Base-by-base conservation (phyloP, 164 flowering plant genomes). In the Euptelea pleiosperma region DNA sequence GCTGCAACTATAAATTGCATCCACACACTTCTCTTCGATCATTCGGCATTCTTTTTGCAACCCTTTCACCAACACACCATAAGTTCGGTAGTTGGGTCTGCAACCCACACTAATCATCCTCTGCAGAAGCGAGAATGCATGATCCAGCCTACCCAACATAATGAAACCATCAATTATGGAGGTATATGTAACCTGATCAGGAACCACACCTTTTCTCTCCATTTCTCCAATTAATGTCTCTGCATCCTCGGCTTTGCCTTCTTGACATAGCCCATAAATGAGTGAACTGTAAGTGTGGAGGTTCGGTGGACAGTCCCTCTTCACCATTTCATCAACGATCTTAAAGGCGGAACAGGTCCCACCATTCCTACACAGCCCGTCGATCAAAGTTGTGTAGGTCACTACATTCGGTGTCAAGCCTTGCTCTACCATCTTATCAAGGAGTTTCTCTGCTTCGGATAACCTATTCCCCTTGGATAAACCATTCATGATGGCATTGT, bases 101-200 rank as follows among this genome's bases (percentile, higher is more conserved):
- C 81, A 81, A 42, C 82, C 85, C 6, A 46, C 52, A 57, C 51
- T 49, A 48, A 71, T 37, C 94, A 89, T 86, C 49, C 48, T 60
- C 52, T 30, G 68, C 25, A 83, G 52, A 75, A 89, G 77, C 35
- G 57, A 57, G 56, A 86, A 81, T 55, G 91, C 89, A 61, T 69
- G 73, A 63, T 84, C 79, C 51, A 86, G 22, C 73, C 66, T 75
- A 62, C 84, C 86, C 55, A 76, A 61, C 62, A 60, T 61, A 48
- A 83, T 78, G 69, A 78, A 80, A 63, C 91, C 92, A 70, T 84
- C 87, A 52, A 89, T 81, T 22, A 89, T 52, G 10, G 89, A 72
- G 55, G 87, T 84, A 72, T 65, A 89, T 19, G 79, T 73, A 33
- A 86, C 82, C 28, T 56, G 61, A 71, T 89, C 96, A 70, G 83